Base-by-base conservation (phyloP, 2,329 filamentous ascomycete genomes). In the Alternaria viburni region DNA sequence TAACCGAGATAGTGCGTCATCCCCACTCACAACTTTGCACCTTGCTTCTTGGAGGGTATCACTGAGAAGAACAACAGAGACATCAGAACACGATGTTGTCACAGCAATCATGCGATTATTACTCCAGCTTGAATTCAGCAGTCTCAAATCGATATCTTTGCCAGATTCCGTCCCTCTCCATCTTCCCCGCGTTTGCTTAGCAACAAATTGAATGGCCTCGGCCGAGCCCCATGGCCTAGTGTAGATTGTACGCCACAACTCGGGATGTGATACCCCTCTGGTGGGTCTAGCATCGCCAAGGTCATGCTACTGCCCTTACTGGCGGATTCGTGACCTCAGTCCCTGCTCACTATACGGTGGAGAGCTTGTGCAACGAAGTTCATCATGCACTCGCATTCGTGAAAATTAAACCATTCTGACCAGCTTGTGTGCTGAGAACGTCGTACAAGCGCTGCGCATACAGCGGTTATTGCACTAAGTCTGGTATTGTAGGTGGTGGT, bases 181-280 rank as follows among this genome's bases (percentile, higher is more conserved):
- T 55, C 52, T 55, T 46, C 52, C 52, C 52, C 36, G 32, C 52
- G 21, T 45, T 46, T 55, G 52, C 21, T 46, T 44, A 55, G 23
- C 23, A 55, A 21, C 23, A 55, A 44, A 25, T 21, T 19, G 5
- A 21, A 4, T 17, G 9, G 10, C 52, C 52, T 55, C 52, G 36
- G 36, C 52, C 52, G 36, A 55, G 30, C 43, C 52, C 5, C n/a
- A 11, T 36, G 13, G 36, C 23, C 23, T 52, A 52, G 30, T 19
- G 49, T 41, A 17, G 49, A 36, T 41, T n/a, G 49, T 6, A 25
- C 49, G 19, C 49, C 49, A 52, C 30, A 52, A 36, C 28, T 52
- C 49, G 28, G 49, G 49, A 52, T 23, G 36, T 52, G 49, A 52
- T 52, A 41, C 30, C 19, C 19, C 13, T 52, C 19, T 36, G 30